Conservation (phyloP, 345 rosid genomes). For the Hypericum perforatum region DNA sequence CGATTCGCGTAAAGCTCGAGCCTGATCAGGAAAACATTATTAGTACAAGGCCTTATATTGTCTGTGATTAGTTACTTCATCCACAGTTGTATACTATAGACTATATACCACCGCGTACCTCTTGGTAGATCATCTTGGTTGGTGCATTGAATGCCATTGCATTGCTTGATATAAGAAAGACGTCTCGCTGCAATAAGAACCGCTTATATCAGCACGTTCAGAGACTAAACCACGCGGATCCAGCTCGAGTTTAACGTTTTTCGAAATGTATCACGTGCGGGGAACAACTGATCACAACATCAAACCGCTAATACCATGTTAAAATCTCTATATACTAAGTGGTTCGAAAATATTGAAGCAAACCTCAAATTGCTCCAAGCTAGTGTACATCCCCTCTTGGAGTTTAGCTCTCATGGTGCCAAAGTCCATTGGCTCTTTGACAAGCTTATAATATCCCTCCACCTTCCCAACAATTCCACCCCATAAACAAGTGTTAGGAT, state of each 20-base stretch:
- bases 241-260: too few relatives aligned
- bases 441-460: conserved; percentile 45
- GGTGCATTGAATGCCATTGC: conserved; percentile 63
- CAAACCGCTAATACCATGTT: too few relatives aligned
- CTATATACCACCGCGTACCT: conserved; percentile 35
- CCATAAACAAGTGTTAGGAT: not conserved
- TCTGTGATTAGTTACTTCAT: conserved; percentile 4
- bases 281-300: too few relatives aligned
- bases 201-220: too few relatives aligned
- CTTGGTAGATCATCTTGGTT: conserved; percentile 41
- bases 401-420: conserved; percentile 83
- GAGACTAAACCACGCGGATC: too few relatives aligned
- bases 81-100: conserved; percentile 3
- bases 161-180: conserved; percentile 38
- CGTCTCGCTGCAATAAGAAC: conserved; percentile 37
- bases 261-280: too few relatives aligned
- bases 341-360: too few relatives aligned
- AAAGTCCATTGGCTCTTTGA: conserved; percentile 68
- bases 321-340: too few relatives aligned
- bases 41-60: not conserved
- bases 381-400: conserved; percentile 64
- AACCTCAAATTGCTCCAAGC: conserved; percentile 59
- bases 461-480: conserved; percentile 29
- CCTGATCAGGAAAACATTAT: conserved; percentile 27
- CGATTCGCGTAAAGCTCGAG: conserved; percentile 47